Conservation (phyloP, 129 eudicot species). For the Chrysanthemum lavandulifolium region DNA sequence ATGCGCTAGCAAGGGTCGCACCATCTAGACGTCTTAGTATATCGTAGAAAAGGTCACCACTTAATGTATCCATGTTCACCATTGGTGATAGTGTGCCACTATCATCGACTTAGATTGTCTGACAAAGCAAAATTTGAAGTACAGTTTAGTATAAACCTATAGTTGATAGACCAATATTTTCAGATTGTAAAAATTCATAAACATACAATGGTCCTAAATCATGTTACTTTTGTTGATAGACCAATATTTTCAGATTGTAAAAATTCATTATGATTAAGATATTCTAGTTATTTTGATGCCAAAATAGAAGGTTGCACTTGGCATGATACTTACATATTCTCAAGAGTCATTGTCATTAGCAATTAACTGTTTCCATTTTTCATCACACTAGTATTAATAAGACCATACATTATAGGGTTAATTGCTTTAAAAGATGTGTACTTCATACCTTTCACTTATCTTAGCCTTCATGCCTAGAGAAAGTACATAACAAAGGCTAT, state of each 20-base stretch:
- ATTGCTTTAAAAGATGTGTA: neutral
- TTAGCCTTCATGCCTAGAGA: neutral
- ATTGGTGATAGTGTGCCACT: slow-evolving; percentile 39
- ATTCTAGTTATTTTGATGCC: neutral
- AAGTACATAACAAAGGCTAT: neutral
- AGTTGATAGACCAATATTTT: too few species aligned
- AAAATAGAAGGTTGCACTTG: neutral
- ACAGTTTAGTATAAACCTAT: neutral
- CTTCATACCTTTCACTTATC: neutral
- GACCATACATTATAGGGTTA: neutral
- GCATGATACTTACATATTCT: too few species aligned
- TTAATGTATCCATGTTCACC: slow-evolving; percentile 56
- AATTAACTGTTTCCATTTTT: neutral
- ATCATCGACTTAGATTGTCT: slow-evolving; percentile 29
- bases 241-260: too few species aligned
- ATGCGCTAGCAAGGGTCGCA: slow-evolving; percentile 80
- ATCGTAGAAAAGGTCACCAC: slow-evolving; percentile 70
- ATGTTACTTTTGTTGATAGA: too few species aligned
- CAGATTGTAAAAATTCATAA: neutral
- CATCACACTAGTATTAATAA: neutral
- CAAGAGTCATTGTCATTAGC: neutral
- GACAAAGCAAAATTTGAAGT: slow-evolving; percentile 9
- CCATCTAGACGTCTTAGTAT: slow-evolving; percentile 87
- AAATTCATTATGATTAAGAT: too few species aligned
- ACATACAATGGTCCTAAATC: neutral